Evolutionary conservation across 2,329 filamentous ascomycete species (phyloP).

Genomic region (Phaeosphaeria sp.): DNA sequence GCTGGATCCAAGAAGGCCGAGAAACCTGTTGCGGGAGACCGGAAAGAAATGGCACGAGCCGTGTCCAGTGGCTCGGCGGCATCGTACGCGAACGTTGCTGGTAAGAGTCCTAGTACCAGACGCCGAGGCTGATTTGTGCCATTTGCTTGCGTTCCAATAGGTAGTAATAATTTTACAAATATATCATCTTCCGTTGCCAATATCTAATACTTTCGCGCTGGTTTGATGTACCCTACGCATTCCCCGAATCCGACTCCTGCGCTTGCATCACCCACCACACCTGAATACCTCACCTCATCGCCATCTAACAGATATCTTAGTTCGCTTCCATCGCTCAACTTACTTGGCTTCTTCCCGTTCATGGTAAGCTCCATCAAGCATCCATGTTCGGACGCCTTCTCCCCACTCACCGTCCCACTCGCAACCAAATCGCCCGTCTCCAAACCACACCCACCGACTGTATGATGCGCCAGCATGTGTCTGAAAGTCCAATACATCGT

Average conservation of each 20-base stretch:
- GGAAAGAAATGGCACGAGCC: slow-evolving; percentile 37
- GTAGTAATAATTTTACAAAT: not conserved
- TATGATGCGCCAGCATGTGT: slow-evolving; percentile 54
- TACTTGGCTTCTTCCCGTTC: slow-evolving; percentile 41
- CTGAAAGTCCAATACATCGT: slow-evolving; percentile 56
- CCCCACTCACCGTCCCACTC: slow-evolving; percentile 53
- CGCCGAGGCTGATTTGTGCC: slow-evolving; percentile 56
- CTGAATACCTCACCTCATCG: slow-evolving; percentile 48
- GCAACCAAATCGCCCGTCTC: slow-evolving; percentile 53
- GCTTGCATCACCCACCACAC: slow-evolving; percentile 41
- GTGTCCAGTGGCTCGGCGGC: slow-evolving; percentile 44
- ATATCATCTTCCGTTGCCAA: not conserved
- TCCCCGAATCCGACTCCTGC: slow-evolving; percentile 51
- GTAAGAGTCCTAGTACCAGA: slow-evolving; percentile 63
- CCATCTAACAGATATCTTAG: slow-evolving; percentile 51
- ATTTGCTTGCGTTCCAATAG: not conserved
- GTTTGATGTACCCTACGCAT: slow-evolving; percentile 45
- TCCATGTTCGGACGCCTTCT: slow-evolving; percentile 46
- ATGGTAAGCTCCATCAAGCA: slow-evolving; percentile 52
- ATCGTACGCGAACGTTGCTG: slow-evolving; percentile 46
- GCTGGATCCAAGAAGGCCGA: slow-evolving; percentile 47
- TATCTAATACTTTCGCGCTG: slow-evolving; percentile 22
- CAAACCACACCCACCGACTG: slow-evolving; percentile 51
- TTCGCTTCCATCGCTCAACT: slow-evolving; percentile 36
- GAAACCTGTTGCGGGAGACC: slow-evolving; percentile 43